Evolutionary conservation across 2,329 filamentous ascomycete genomes (phyloP).

Genomic region (Endothia cerciana): DNA sequence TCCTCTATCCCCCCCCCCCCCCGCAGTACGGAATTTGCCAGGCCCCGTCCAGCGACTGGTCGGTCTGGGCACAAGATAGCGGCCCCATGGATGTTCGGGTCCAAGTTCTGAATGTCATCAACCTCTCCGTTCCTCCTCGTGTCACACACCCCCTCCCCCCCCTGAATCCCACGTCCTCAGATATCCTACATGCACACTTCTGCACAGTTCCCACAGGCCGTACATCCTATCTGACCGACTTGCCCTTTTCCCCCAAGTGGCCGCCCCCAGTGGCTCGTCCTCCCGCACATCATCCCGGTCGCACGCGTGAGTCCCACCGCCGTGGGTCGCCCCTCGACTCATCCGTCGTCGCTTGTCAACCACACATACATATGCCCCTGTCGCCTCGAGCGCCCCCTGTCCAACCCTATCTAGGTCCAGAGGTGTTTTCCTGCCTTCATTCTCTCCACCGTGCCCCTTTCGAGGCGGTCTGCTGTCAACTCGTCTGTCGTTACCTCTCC

Average conservation of each 20-base stretch:
- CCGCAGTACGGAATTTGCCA: background rate
- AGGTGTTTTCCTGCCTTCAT: constrained; percentile 25
- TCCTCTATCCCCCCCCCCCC: background rate
- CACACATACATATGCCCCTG: constrained; percentile 28
- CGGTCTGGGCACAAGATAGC: background rate
- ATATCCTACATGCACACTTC: constrained; percentile 6
- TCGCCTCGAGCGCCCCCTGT: constrained; percentile 24
- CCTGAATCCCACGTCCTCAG: constrained; percentile 5
- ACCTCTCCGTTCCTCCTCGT: constrained; percentile 2
- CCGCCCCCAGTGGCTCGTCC: constrained; percentile 15
- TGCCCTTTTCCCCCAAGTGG: constrained; percentile 23
- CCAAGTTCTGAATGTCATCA: constrained; percentile 2
- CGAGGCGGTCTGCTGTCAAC: constrained; percentile 26
- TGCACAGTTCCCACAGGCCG: constrained; percentile 10
- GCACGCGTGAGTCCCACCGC: constrained; percentile 30
- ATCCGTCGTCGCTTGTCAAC: constrained; percentile 25
- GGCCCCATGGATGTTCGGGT: background rate
- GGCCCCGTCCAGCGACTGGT: background rate
- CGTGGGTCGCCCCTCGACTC: constrained; percentile 30
- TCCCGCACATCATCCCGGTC: constrained; percentile 27
- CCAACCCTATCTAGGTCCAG: constrained; percentile 26
- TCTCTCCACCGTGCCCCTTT: constrained; percentile 30
- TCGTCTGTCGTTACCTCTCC: constrained; percentile 26
- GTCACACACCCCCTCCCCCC: background rate
- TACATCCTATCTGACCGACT: constrained; percentile 20